Conservation (phyloP, 495 filamentous ascomycete species). For the Cudoniella acicularis region DNA sequence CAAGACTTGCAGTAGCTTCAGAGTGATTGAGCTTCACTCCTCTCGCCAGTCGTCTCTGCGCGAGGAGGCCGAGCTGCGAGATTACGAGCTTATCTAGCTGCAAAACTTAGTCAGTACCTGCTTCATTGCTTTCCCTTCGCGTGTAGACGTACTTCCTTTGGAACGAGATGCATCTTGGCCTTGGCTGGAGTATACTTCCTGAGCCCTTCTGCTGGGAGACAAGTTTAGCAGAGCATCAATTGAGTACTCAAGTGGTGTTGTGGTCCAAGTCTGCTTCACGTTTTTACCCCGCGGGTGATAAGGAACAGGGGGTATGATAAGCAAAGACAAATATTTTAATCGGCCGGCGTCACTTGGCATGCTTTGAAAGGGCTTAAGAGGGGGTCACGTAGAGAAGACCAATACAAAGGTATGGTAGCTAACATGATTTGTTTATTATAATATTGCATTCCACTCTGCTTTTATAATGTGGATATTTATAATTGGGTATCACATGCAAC, state of each 20-base stretch:
- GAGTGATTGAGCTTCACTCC: constrained; percentile 88
- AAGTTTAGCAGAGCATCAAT: background rate
- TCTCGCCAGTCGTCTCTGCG: constrained; percentile 83
- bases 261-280: background rate
- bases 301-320: too few relatives aligned
- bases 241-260: background rate
- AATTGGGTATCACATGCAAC: too few relatives aligned
- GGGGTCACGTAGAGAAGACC: too few relatives aligned
- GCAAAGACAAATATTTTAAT: too few relatives aligned
- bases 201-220: background rate
- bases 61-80: constrained; percentile 83
- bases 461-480: too few relatives aligned
- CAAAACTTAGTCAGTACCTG: background rate
- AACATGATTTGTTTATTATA: too few relatives aligned
- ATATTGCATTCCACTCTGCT: too few relatives aligned
- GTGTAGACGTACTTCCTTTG: constrained; percentile 68
- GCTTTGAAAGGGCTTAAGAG: too few relatives aligned
- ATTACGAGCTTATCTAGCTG: constrained; percentile 96
- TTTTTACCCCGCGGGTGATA: constrained; percentile 13
- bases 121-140: background rate
- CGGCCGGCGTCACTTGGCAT: too few relatives aligned
- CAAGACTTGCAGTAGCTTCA: constrained; percentile 71
- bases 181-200: background rate
- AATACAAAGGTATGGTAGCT: too few relatives aligned
- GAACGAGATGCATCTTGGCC: constrained; percentile 72